Evolutionary conservation across 768 basidiomycete genomes (phyloP).

Genomic region (Steccherinum ochraceum): DNA sequence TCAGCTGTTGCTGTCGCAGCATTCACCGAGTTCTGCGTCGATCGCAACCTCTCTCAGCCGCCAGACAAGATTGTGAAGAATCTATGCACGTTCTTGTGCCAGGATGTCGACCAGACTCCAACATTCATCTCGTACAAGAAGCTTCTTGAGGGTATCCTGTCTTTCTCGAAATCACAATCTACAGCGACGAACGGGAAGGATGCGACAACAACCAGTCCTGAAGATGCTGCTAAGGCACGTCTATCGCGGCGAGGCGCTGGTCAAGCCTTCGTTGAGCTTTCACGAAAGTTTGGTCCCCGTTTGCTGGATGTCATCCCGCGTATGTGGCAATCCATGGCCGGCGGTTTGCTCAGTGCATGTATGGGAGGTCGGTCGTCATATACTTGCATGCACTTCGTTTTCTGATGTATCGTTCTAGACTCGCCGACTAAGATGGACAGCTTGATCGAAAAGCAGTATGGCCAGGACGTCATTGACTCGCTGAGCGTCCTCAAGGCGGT

Average conservation of each 20-base stretch:
- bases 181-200: conserved; percentile 29
- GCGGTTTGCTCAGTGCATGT: conserved; percentile 66
- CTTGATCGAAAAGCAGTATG: conserved; percentile 64
- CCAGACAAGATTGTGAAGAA: conserved; percentile 97
- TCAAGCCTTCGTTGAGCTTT: conserved; percentile 75
- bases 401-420: conserved; percentile 27
- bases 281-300: conserved; percentile 62
- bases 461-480: conserved; percentile 90
- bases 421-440: conserved; percentile 52
- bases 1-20: conserved; percentile 82
- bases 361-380: conserved; percentile 44
- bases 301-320: conserved; percentile 81
- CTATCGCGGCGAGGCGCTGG: conserved; percentile 83
- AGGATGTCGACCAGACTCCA: conserved; percentile 84
- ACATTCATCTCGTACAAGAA: conserved; percentile 71
- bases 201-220: conserved; percentile 35
- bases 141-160: conserved; percentile 66
- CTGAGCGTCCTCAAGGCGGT: conserved; percentile 85
- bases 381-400: neutral
- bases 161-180: conserved; percentile 45
- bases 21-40: conserved; percentile 81
- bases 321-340: conserved; percentile 92
- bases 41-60: conserved; percentile 70
- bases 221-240: conserved; percentile 56
- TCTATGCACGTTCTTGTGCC: conserved; percentile 92